phyloP scores from a whole-genome alignment of 768 basidiomycete species.

The Boletellus ananiceps region DNA sequence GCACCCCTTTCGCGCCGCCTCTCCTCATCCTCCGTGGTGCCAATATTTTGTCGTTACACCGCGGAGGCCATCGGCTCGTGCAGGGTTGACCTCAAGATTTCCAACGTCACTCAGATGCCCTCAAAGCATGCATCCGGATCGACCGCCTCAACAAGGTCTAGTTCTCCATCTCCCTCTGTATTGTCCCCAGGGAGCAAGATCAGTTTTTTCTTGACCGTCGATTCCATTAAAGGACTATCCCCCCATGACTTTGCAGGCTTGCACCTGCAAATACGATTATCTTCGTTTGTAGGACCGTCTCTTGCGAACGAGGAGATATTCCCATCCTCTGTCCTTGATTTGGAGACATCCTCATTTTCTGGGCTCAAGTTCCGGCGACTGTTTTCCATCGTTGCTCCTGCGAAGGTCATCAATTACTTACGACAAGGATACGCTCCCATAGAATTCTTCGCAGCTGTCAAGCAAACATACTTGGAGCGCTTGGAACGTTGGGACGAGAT shows the following conservation, averaged over 20 bases:
- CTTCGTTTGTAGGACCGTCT: conserved; percentile 76
- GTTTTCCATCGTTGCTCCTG: conserved; percentile 72
- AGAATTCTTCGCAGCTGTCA: conserved; percentile 84
- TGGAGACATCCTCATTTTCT: conserved; percentile 64
- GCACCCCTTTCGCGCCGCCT: conserved; percentile 73
- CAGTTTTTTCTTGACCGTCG: conserved; percentile 79
- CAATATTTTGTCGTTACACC: conserved; percentile 92
- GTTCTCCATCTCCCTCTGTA: conserved; percentile 66
- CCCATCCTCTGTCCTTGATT: conserved; percentile 68
- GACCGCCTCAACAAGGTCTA: conserved; percentile 61
- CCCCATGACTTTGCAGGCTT: conserved; percentile 84
- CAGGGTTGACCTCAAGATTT: conserved; percentile 77
- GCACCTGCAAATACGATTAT: conserved; percentile 85
- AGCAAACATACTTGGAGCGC: conserved; percentile 80
- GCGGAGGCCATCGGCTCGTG: conserved; percentile 95
- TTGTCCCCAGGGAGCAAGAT: conserved; percentile 77
- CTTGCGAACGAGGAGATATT: conserved; percentile 76
- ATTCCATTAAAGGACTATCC: conserved; percentile 83
- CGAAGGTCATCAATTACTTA: conserved; percentile 69
- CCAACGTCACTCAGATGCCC: conserved; percentile 58
- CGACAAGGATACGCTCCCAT: conserved; percentile 77
- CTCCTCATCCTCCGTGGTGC: conserved; percentile 69
- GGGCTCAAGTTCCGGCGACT: conserved; percentile 81
- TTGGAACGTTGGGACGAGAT: conserved; percentile 93
- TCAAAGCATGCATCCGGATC: conserved; percentile 60